phyloP scores from a whole-genome alignment of 2,329 filamentous ascomycete genomes.

The Endoconidiophora polonica region DNA sequence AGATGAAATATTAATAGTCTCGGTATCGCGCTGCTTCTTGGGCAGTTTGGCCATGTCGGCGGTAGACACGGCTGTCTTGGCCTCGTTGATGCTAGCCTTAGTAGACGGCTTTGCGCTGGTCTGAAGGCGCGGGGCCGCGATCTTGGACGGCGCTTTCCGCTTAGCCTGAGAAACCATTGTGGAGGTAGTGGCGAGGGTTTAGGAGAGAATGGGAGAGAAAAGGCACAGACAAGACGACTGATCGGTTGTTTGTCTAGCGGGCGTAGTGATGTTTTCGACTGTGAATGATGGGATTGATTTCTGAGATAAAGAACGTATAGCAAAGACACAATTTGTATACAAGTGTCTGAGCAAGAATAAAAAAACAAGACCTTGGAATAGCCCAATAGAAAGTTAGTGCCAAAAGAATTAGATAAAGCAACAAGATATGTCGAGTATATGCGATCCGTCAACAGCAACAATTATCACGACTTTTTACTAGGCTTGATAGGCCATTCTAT shows the following conservation, averaged over 20 bases:
- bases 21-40: constrained; percentile 18
- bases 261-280: neutral
- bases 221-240: neutral
- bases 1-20: constrained; percentile 41
- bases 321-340: no score
- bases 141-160: constrained; percentile 40
- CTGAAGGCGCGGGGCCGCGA: constrained; percentile 38
- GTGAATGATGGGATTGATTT: neutral
- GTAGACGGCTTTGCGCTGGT: constrained; percentile 33
- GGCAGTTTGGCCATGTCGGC: constrained; percentile 23
- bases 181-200: neutral
- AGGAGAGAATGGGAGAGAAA: neutral
- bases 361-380: no score
- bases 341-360: no score
- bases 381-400: no score
- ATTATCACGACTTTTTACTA: neutral
- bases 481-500: neutral
- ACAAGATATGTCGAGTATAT: no score
- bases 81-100: constrained; percentile 40
- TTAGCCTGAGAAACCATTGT: constrained; percentile 25
- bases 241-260: no score
- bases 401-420: no score
- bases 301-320: neutral
- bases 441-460: neutral
- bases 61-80: constrained; percentile 35